These are phyloP conservation scores for Aspergillus sclerotiicarbonarius DNA, from an alignment of 495 filamentous ascomycete genomes.

Conservation along the genomic window DNA sequence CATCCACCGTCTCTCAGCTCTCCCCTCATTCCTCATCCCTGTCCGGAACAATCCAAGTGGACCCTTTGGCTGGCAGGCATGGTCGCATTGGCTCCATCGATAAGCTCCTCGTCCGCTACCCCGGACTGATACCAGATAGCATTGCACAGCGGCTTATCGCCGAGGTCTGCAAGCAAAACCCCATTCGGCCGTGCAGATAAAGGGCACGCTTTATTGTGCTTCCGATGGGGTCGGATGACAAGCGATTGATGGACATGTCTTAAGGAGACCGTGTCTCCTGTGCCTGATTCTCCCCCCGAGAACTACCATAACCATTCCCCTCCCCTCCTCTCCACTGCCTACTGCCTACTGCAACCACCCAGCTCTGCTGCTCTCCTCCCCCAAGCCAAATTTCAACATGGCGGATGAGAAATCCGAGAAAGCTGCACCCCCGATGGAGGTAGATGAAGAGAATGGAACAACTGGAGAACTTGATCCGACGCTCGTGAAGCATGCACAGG, in stretches of 20 bases:
- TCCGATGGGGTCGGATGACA: background rate
- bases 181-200: background rate
- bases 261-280: background rate
- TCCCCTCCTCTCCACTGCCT: background rate
- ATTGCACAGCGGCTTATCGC: background rate
- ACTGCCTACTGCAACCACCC: slow-evolving; percentile 5
- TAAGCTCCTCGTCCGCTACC: background rate
- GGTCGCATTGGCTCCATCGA: background rate
- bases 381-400: slow-evolving; percentile 17
- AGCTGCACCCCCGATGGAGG: slow-evolving; percentile 12
- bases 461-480: slow-evolving; percentile 30
- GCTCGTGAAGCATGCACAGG: slow-evolving; percentile 51
- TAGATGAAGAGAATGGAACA: slow-evolving; percentile 27
- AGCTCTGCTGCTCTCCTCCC: background rate
- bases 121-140: background rate
- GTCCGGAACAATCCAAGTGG: too few relatives aligned
- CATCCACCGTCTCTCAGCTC: background rate
- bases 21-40: background rate
- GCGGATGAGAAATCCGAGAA: slow-evolving; percentile 25
- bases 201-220: background rate
- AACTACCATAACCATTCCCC: background rate
- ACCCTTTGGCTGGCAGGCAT: background rate
- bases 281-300: background rate
- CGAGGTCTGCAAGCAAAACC: background rate
- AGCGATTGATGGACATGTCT: background rate